Conservation (phyloP, 2,329 filamentous ascomycete genomes). For the Paramyrothecium sp. region DNA sequence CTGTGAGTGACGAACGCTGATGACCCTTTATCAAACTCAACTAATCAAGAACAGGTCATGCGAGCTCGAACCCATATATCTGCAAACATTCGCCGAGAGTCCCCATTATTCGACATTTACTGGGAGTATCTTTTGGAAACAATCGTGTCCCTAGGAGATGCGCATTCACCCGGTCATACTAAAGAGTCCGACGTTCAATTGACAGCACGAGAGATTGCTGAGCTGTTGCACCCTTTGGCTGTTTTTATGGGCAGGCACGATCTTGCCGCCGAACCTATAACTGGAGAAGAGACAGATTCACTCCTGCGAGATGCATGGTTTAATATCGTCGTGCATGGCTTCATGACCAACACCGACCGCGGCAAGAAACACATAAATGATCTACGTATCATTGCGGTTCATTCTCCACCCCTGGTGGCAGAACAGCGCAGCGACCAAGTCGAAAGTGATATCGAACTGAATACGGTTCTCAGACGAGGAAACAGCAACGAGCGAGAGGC, state of each 20-base stretch:
- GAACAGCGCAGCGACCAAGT: constrained; percentile 86
- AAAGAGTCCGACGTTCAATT: constrained; percentile 78
- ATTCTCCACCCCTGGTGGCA: constrained; percentile 83
- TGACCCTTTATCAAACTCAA: neutral
- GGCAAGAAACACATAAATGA: constrained; percentile 74
- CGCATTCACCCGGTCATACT: constrained; percentile 69
- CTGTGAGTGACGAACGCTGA: constrained; percentile 50
- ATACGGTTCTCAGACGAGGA: constrained; percentile 85
- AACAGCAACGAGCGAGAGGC: constrained; percentile 76
- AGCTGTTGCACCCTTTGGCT: constrained; percentile 84
- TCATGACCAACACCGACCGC: constrained; percentile 71
- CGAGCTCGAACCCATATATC: constrained; percentile 81
- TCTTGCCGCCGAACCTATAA: constrained; percentile 44
- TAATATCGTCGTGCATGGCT: constrained; percentile 93
- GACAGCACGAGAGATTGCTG: constrained; percentile 81
- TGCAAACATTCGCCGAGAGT: constrained; percentile 62
- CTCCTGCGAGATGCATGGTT: constrained; percentile 94
- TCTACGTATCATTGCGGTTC: constrained; percentile 78
- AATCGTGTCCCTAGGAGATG: constrained; percentile 88
- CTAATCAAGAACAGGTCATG: constrained; percentile 52
- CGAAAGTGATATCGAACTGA: constrained; percentile 95
- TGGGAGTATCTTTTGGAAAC: constrained; percentile 80
- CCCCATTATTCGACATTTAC: constrained; percentile 79
- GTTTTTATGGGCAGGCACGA: constrained; percentile 72
- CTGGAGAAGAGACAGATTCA: constrained; percentile 68